Evolutionary conservation across 768 basidiomycete genomes (phyloP).

Genomic region (Piloderma croceum): DNA sequence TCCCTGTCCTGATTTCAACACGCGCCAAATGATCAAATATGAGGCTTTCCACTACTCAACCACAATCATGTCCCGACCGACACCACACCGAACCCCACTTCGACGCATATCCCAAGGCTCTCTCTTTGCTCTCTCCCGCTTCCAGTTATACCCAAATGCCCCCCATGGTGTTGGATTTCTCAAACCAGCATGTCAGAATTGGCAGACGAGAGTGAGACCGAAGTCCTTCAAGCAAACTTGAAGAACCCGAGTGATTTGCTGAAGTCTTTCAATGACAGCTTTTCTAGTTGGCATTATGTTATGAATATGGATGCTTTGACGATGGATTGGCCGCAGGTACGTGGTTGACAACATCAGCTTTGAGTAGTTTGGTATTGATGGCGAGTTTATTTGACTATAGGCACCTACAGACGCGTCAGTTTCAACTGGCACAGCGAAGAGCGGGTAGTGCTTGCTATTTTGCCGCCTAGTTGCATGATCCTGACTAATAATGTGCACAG

Average conservation of each 20-base stretch:
- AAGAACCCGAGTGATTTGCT: conserved; percentile 68
- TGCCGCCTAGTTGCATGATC: not conserved
- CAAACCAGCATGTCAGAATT: conserved; percentile 80
- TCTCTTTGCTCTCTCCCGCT: conserved; percentile 78
- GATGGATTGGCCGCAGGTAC: conserved; percentile 84
- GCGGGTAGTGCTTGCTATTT: conserved; percentile 41
- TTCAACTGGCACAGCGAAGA: conserved; percentile 49
- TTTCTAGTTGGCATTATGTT: conserved; percentile 86
- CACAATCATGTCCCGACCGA: no score
- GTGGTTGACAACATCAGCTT: conserved; percentile 18
- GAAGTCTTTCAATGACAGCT: conserved; percentile 85
- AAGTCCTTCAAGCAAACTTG: conserved; percentile 76
- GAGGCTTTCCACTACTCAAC: no score
- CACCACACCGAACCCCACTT: conserved; percentile 80
- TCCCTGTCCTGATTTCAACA: no score
- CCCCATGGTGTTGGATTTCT: conserved; percentile 84
- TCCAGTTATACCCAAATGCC: conserved; percentile 64
- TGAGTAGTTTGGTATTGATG: conserved; percentile 1
- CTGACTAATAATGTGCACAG: conserved; percentile 34
- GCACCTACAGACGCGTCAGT: conserved; percentile 59
- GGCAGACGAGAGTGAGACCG: conserved; percentile 79
- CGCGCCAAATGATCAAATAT: no score
- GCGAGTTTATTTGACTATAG: no score
- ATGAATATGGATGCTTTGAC: conserved; percentile 95
- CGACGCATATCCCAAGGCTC: conserved; percentile 90